phyloP scores from a whole-genome alignment of 768 basidiomycete genomes.

The Pholiota molesta region DNA sequence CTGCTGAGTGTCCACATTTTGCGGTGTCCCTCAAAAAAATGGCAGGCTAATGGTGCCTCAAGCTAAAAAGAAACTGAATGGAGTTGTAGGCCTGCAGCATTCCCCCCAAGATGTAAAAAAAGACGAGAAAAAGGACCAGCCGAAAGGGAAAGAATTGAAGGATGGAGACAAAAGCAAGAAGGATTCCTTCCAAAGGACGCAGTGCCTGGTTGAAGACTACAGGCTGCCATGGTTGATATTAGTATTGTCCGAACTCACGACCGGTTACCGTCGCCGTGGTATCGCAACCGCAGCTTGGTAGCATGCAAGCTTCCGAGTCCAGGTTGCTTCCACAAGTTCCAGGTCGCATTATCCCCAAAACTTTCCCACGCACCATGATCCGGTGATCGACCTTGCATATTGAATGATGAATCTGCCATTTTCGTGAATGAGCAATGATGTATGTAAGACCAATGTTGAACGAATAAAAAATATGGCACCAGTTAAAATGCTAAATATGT shows the following conservation, averaged over 20 bases:
- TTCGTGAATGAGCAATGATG: too few species aligned
- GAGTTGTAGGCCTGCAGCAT: constrained; percentile 3
- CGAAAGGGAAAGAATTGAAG: background rate
- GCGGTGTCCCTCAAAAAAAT: background rate
- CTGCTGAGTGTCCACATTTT: constrained; percentile 4
- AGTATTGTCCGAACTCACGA: background rate
- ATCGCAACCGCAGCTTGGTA: too few species aligned
- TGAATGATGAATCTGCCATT: too few species aligned
- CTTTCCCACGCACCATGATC: background rate
- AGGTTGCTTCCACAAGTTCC: background rate
- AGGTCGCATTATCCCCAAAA: background rate
- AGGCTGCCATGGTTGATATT: background rate
- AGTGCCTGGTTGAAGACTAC: background rate
- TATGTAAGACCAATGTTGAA: too few species aligned
- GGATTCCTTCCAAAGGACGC: background rate
- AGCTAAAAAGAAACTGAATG: background rate
- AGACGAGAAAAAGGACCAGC: background rate
- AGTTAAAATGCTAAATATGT: too few species aligned
- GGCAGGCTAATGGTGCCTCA: background rate
- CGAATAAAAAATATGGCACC: too few species aligned
- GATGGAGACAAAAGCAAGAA: background rate
- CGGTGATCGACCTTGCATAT: background rate
- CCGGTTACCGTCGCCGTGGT: background rate
- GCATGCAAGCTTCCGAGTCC: too few species aligned
- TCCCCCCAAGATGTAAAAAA: constrained; percentile 5